Evolutionary conservation across 352 stramenopile species (phyloP).

Genomic region (Phytophthora tubulina): DNA sequence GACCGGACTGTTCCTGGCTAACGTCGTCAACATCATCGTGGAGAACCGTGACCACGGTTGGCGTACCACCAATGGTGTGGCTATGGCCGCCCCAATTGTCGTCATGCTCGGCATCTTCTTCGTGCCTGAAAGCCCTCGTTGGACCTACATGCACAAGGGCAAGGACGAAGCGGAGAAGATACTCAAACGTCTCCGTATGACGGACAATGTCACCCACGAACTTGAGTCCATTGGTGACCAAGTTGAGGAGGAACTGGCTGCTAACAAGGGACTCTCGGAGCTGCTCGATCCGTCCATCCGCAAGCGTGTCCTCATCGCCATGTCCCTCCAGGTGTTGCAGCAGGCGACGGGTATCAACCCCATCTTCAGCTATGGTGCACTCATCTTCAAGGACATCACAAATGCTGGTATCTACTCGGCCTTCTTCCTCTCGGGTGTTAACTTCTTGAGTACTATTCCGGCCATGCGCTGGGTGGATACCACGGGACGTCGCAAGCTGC

Average conservation of each 20-base stretch:
- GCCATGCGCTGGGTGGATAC: conserved; percentile 20
- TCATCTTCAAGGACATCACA: conserved; percentile 48
- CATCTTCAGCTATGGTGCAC: conserved; percentile 37
- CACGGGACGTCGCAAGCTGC: conserved; percentile 6
- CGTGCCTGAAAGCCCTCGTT: conserved; percentile 63
- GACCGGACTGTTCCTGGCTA: conserved; percentile 43
- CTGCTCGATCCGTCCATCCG: conserved; percentile 36
- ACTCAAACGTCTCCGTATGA: conserved; percentile 40
- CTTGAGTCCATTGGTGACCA: conserved; percentile 48
- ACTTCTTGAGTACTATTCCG: conserved; percentile 20
- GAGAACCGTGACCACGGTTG: conserved; percentile 41
- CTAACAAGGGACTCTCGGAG: conserved; percentile 30
- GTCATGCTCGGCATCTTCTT: conserved; percentile 52
- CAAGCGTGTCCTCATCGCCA: conserved; percentile 45
- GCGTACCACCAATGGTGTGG: conserved; percentile 50
- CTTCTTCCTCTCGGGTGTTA: conserved; percentile 25
- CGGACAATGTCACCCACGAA: conserved; percentile 40
- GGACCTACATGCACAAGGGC: conserved; percentile 56
- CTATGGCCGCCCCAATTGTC: conserved; percentile 43
- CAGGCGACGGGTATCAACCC: conserved; percentile 50
- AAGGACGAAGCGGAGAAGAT: conserved; percentile 47
- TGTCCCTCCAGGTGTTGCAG: conserved; percentile 52
- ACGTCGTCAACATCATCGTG: conserved; percentile 45
- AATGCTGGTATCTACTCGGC: conserved; percentile 36
- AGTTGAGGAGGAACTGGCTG: conserved; percentile 36